phyloP scores from a whole-genome alignment of 1,284 basidiomycete genomes.

The Athelia sp. region DNA sequence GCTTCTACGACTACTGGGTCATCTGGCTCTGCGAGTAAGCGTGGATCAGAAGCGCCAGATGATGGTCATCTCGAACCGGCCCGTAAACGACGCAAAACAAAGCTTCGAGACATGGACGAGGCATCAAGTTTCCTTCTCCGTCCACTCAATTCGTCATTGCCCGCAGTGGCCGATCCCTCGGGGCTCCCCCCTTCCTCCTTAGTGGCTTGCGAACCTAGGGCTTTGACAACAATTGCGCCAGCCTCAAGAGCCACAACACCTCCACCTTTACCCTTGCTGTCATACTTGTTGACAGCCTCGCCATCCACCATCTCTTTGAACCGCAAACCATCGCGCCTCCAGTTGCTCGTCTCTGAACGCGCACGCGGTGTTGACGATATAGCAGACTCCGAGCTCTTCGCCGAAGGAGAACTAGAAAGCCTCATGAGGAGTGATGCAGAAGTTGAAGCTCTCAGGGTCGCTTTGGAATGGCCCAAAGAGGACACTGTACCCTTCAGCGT shows the following conservation, averaged over 20 bases:
- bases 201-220: conserved; percentile 12
- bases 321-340: conserved; percentile 52
- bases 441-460: conserved; percentile 24
- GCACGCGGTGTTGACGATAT: conserved; percentile 42
- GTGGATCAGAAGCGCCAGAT: conserved; percentile 8
- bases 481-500: background rate
- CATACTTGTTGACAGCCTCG: conserved; percentile 51
- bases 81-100: conserved; percentile 35
- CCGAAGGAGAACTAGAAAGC: conserved; percentile 46
- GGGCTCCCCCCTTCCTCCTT: conserved; percentile 3
- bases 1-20: conserved; percentile 6
- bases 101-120: conserved; percentile 33
- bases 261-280: conserved; percentile 20
- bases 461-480: conserved; percentile 22
- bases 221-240: conserved; percentile 9
- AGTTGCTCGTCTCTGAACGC: conserved; percentile 47
- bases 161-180: conserved; percentile 11
- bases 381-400: conserved; percentile 50
- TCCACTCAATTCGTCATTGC: conserved; percentile 32
- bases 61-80: conserved; percentile 12
- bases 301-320: conserved; percentile 21
- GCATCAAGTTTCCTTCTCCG: conserved; percentile 53
- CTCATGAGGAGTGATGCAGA: conserved; percentile 40
- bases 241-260: conserved; percentile 2
- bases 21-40: conserved; percentile 2